phyloP scores from a whole-genome alignment of 768 basidiomycete genomes.

The Pleurotus ostreatus region DNA sequence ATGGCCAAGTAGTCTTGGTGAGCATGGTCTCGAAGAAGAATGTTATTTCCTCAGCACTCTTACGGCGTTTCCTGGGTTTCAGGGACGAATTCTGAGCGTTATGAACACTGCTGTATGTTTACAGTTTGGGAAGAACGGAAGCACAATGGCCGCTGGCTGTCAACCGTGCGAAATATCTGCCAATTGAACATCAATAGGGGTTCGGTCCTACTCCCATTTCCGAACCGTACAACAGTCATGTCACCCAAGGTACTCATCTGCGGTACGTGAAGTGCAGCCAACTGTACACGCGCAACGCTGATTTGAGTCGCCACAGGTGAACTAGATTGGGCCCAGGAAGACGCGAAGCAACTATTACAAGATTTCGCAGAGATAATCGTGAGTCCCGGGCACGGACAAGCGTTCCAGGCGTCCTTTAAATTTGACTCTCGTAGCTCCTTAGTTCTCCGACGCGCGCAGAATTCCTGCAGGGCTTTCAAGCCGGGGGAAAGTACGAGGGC shows the following conservation, averaged over 20 bases:
- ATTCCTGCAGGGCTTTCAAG: slow-evolving; percentile 60
- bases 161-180: too few species aligned
- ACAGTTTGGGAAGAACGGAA: too few species aligned
- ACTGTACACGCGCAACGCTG: neutral
- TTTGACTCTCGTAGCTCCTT: slow-evolving; percentile 25
- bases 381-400: slow-evolving; percentile 21
- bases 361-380: slow-evolving; percentile 76
- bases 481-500: slow-evolving; percentile 70
- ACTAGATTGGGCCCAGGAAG: slow-evolving; percentile 80
- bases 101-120: too few species aligned
- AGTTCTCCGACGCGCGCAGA: slow-evolving; percentile 62
- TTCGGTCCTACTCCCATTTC: too few species aligned
- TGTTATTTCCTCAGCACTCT: too few species aligned
- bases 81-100: too few species aligned
- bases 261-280: slow-evolving; percentile 20
- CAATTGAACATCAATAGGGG: too few species aligned
- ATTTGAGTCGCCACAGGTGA: slow-evolving; percentile 38
- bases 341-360: slow-evolving; percentile 60
- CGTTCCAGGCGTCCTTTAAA: neutral
- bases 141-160: too few species aligned
- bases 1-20: too few species aligned
- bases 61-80: too few species aligned
- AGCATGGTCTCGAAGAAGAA: too few species aligned
- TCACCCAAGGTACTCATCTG: slow-evolving; percentile 33
- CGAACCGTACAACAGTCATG: neutral